Base-by-base conservation (phyloP, 371 early-diverging fungal species). In the Mucor circinelloides region DNA sequence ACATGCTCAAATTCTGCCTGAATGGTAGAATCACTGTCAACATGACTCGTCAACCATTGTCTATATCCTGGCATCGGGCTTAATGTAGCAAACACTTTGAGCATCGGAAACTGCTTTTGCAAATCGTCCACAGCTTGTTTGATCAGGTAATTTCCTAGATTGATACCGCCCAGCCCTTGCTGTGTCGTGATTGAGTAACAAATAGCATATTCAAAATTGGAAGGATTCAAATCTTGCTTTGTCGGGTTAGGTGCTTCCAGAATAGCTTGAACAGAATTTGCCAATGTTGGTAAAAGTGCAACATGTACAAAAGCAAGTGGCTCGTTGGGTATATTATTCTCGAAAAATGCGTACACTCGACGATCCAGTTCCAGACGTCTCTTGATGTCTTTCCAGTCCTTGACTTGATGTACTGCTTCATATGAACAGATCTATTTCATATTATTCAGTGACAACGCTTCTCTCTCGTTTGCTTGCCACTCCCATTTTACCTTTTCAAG, bases 161-260 rank as follows among this genome's bases (percentile, higher is more conserved):
- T 92, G 31, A 95, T 91, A 5, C 95, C 94, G 2, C 92, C 80
- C 4, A 96, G 81, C 0, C 87, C 95, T 38, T 78, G 81, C 68
- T 94, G 94, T 17, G 94, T 90, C 23, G 92, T 91, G 66, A 96
- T 95, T 2, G 96, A 94, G 76, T 96, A 96, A 69, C 95, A 96
- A 1, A 94, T 88, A 10, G 94, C 96, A 55, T 85, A 87, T 23
- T 78, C 76, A 32, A 89, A 76, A 2, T 79, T 69, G 9, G 73
- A 68, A 19, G 67, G 64, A 52, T 69, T 23, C 8, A 36, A 19
- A n/a, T 38, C 19, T 5, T 36, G 13, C 23, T 32, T 19, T 44
- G 28, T 31, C 4, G 54, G 79, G 5, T 67, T 62, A 5, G 84
- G 85, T 63, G 90, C 89, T 19, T 87, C 78, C 25, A 95, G 63